These are phyloP conservation scores for Sherardia arvensis DNA, from an alignment of 257 asterid genomes.

Conservation along the genomic window DNA sequence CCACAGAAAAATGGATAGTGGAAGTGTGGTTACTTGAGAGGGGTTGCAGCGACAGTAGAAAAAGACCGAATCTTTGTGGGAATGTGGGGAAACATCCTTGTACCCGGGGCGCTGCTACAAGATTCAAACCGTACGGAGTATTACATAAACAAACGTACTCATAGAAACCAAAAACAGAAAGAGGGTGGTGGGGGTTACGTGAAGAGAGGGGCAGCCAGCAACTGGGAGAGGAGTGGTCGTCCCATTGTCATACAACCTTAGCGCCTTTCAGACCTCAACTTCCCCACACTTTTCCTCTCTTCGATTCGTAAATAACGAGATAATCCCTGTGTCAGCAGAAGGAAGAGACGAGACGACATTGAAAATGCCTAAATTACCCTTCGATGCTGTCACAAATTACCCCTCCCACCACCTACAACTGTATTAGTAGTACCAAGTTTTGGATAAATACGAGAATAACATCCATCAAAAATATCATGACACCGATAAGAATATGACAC, in stretches of 20 bases:
- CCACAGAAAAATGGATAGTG: background rate
- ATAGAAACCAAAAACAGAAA: background rate
- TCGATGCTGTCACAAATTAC: too few species aligned
- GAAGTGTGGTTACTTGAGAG: slow-evolving; percentile 35
- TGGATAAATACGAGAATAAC: too few species aligned
- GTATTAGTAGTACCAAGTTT: too few species aligned
- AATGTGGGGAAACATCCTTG: slow-evolving; percentile 13
- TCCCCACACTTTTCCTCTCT: background rate
- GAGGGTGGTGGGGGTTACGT: slow-evolving; percentile 19
- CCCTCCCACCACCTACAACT: too few species aligned
- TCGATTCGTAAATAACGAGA: too few species aligned
- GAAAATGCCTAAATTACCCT: too few species aligned
- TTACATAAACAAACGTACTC: background rate
- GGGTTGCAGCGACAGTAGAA: slow-evolving; percentile 43
- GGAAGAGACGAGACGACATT: too few species aligned
- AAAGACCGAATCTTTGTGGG: slow-evolving; percentile 36
- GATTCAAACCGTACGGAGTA: background rate
- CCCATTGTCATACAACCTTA: slow-evolving; percentile 39
- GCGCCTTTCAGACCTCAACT: background rate
- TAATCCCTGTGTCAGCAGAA: too few species aligned
- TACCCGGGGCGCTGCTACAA: slow-evolving; percentile 29
- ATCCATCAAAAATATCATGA: too few species aligned
- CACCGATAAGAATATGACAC: too few species aligned
- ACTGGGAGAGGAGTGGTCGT: slow-evolving; percentile 51
- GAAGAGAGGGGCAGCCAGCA: slow-evolving; percentile 47